phyloP scores from a whole-genome alignment of 345 rosid genomes.

The Melaleuca alternifolia region DNA sequence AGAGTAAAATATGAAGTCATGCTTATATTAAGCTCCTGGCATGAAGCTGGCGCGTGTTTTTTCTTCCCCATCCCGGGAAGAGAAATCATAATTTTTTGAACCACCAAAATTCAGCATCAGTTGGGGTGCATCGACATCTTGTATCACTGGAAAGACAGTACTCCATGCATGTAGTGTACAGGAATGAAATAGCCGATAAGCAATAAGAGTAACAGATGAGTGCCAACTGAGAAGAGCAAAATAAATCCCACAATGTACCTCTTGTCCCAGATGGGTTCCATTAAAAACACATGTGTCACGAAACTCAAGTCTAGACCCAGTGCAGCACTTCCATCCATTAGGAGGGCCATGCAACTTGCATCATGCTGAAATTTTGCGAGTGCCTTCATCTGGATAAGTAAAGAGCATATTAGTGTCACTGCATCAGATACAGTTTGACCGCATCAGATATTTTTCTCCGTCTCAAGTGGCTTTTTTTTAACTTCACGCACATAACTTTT shows the following conservation, averaged over 20 bases:
- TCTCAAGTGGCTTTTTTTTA: neutral
- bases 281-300: conserved; percentile 70
- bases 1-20: neutral
- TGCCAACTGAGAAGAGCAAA: neutral
- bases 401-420: neutral
- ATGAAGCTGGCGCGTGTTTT: neutral
- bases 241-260: conserved; percentile 28
- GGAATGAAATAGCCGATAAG: neutral
- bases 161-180: neutral
- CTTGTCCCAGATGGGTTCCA: conserved; percentile 99
- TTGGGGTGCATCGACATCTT: neutral
- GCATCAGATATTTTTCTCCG: neutral
- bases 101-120: neutral
- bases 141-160: neutral
- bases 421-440: neutral
- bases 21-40: neutral
- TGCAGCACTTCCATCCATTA: conserved; percentile 98
- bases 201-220: neutral
- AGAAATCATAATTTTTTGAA: neutral
- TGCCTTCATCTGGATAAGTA: conserved; percentile 50
- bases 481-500: neutral
- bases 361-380: conserved; percentile 63
- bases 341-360: conserved; percentile 61
- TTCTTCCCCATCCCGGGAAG: neutral
- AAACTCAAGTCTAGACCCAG: conserved; percentile 97